Evolutionary conservation across 371 early-diverging fungal species (phyloP), one percentile per base, ranked within the genome.

Genomic region (Dipsacomyces acuminosporus): DNA sequence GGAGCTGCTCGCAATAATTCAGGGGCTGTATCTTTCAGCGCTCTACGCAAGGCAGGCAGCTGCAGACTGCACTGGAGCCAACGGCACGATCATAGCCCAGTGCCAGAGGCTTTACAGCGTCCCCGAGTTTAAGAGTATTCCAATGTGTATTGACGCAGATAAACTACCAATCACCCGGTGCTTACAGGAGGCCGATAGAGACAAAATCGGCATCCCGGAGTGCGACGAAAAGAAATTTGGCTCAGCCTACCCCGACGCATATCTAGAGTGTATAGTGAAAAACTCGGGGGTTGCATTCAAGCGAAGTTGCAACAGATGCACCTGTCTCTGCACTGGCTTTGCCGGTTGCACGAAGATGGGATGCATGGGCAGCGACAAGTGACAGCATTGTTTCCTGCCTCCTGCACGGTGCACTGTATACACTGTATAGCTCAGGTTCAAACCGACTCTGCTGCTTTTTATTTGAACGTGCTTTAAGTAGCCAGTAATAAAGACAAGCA

Each of bases 91-190:
- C 13, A 22, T 14, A 9, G 45, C 26, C 2, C 45, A 44, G 25
- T 44, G 45, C 25, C 45, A 44, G 15, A 6, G 26, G 45, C 25
- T 44, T 2, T 44, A 44, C 17, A 26, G 45, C 11, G 45, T 23
- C 13, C 11, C 3, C 13, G 23, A 25, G 23, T 44, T 24, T 17
- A 15, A 17, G 7, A 14, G 4, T 6, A 20, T 44, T 5, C 45
- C 45, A 6, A 3, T 4, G 4, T 38, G 38, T 13, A 38, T 38
- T 38, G 38, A 4, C n/a, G 38, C 4, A 15, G 38, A 5, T 5
- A n/a, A 38, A n/a, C 38, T 38, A 17, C 14, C 38, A 8, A 38
- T 38, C 38, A 15, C 8, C 17, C 8, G n/a, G 17, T 38, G 38
- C 17, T 17, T 38, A n/a, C n/a, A 38, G 38, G 14, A 13, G 4